phyloP scores from a whole-genome alignment of 371 early-diverging fungal genomes.

The Apophysomyces trapeziformis region DNA sequence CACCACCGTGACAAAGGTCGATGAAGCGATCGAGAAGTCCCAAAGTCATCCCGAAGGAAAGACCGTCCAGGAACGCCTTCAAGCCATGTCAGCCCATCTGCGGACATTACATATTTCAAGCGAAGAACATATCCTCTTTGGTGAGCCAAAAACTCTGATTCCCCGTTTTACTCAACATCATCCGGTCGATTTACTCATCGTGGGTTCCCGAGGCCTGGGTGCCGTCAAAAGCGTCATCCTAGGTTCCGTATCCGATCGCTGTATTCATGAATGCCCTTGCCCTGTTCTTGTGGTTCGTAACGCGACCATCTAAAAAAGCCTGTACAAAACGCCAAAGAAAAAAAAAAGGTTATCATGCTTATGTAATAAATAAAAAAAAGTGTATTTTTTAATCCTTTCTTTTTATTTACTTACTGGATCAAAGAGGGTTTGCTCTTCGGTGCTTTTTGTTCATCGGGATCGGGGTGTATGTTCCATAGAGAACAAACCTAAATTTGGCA shows the following conservation, averaged over 20 bases:
- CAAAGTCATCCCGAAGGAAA: slow-evolving; percentile 30
- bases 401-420: not conserved
- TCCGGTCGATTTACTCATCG: slow-evolving; percentile 50
- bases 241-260: slow-evolving; percentile 55
- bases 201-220: slow-evolving; percentile 55
- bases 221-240: slow-evolving; percentile 53
- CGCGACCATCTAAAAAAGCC: slow-evolving; percentile 42
- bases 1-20: slow-evolving; percentile 33
- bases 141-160: slow-evolving; percentile 43
- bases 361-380: not conserved
- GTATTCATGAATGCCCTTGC: slow-evolving; percentile 53
- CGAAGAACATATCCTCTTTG: slow-evolving; percentile 54
- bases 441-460: not conserved
- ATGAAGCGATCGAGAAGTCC: slow-evolving; percentile 35
- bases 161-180: slow-evolving; percentile 49
- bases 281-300: slow-evolving; percentile 56
- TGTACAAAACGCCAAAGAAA: not conserved
- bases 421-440: not conserved
- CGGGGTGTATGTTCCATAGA: not conserved
- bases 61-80: slow-evolving; percentile 37
- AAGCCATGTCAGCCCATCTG: slow-evolving; percentile 36
- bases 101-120: slow-evolving; percentile 37
- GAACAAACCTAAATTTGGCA: too few species aligned
- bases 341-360: not conserved
- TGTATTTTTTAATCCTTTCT: not conserved